A percentile compares a stretch with the other conserved stretches of the same genome.
phyloP scores from a whole-genome alignment of 306 rosid genomes.

The Lithocarpus polystachyus region DNA sequence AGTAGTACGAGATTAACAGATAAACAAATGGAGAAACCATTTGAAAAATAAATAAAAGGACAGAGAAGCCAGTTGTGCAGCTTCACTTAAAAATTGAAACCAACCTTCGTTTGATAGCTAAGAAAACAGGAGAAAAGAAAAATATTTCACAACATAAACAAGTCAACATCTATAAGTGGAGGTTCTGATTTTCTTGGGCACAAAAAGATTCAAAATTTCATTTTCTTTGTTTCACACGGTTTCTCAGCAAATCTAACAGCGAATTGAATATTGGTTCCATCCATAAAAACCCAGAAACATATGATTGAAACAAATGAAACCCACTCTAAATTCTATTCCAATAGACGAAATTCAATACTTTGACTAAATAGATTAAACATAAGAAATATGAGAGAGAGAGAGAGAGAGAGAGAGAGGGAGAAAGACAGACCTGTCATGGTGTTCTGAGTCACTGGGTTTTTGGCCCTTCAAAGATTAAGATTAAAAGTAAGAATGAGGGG shows the following conservation, averaged over 20 bases:
- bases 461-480: neutral
- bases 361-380: neutral
- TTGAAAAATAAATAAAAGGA: no score
- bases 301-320: neutral
- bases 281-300: slow-evolving; percentile 7
- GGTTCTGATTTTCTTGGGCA: neutral
- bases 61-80: no score
- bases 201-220: neutral
- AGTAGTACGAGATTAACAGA: no score
- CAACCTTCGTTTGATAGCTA: no score
- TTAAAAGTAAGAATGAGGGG: neutral
- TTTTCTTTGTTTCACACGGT: neutral
- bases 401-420: neutral
- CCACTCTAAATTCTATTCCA: neutral
- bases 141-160: no score
- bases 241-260: neutral
- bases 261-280: neutral
- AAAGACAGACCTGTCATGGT: slow-evolving; percentile 26
- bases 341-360: neutral
- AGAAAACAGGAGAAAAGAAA: no score
- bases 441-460: neutral
- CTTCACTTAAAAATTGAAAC: no score
- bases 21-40: no score
- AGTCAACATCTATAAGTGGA: neutral
- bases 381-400: neutral